phyloP scores from a whole-genome alignment of 2,329 filamentous ascomycete genomes.

The Colletotrichum siamense region DNA sequence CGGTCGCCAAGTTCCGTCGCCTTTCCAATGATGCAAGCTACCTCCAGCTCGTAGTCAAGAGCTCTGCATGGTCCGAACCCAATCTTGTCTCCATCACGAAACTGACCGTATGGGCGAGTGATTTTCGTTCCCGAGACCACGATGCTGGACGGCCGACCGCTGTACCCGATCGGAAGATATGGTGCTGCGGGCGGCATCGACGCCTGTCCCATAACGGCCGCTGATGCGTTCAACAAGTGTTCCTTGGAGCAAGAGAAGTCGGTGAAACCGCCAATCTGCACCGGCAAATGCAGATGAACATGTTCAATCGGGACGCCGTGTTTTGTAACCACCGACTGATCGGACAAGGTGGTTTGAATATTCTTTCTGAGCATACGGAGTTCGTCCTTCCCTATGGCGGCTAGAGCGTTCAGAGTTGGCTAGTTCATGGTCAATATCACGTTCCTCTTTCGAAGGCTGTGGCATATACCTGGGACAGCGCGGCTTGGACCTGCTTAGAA shows the following conservation, averaged over 20 bases:
- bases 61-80: conserved; percentile 35
- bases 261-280: conserved; percentile 58
- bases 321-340: background rate
- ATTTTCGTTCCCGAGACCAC: conserved; percentile 53
- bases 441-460: conserved; percentile 21
- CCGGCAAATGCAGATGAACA: conserved; percentile 54
- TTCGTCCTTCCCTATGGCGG: conserved; percentile 43
- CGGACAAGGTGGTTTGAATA: conserved; percentile 39
- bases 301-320: conserved; percentile 17
- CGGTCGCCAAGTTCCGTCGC: conserved; percentile 38
- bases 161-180: conserved; percentile 57
- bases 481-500: background rate
- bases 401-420: conserved; percentile 53
- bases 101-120: conserved; percentile 51
- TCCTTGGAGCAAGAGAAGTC: conserved; percentile 62
- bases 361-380: conserved; percentile 44
- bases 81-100: conserved; percentile 21
- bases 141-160: conserved; percentile 59
- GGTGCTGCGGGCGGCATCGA: conserved; percentile 50
- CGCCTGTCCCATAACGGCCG: conserved; percentile 41
- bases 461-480: background rate
- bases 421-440: conserved; percentile 32
- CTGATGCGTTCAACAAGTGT: conserved; percentile 56
- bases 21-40: conserved; percentile 51
- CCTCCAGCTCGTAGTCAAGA: conserved; percentile 50